A percentile compares a stretch with the other conserved stretches of the same genome.
Conservation (phyloP, 2,329 filamentous ascomycete genomes). For the Epichloe amarillans region DNA sequence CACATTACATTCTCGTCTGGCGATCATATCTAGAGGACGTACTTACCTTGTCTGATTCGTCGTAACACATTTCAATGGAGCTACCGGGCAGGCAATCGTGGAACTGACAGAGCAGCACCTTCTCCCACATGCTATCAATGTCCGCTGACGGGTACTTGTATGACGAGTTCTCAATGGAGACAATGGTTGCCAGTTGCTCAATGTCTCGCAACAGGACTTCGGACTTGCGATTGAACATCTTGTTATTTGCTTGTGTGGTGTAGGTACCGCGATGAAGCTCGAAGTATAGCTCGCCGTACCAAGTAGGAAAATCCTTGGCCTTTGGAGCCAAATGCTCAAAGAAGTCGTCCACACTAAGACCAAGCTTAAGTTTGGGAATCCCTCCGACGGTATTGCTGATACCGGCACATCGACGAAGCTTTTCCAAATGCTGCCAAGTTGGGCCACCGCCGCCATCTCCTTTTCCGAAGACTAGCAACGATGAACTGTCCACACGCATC, state of each 20-base stretch:
- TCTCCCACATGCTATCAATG: constrained; percentile 95
- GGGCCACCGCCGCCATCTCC: constrained; percentile 93
- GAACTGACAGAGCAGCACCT: constrained; percentile 84
- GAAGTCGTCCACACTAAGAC: constrained; percentile 84
- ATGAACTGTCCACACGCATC: constrained; percentile 82
- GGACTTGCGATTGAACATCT: constrained; percentile 77
- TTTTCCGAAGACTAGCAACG: constrained; percentile 87
- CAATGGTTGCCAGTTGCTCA: constrained; percentile 76
- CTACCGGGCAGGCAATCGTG: constrained; percentile 94
- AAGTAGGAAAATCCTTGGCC: constrained; percentile 68
- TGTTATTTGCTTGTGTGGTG: constrained; percentile 95
- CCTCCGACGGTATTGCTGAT: constrained; percentile 72
- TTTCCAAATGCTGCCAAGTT: constrained; percentile 87
- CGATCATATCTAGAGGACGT: not conserved
- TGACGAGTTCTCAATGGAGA: constrained; percentile 54
- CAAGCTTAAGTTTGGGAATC: constrained; percentile 79
- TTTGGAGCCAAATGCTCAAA: constrained; percentile 77
- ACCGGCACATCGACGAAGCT: constrained; percentile 81
- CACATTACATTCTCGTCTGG: not conserved
- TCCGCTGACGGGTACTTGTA: constrained; percentile 90
- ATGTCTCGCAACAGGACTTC: constrained; percentile 79
- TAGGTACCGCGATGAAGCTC: constrained; percentile 95
- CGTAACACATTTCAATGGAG: constrained; percentile 95
- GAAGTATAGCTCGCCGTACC: constrained; percentile 97
- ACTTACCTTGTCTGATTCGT: constrained; percentile 71